A percentile compares a stretch with the other conserved stretches of the same genome.
Conservation (phyloP, 805 yeast genomes). For the Wilhelminamyces savonicus region DNA sequence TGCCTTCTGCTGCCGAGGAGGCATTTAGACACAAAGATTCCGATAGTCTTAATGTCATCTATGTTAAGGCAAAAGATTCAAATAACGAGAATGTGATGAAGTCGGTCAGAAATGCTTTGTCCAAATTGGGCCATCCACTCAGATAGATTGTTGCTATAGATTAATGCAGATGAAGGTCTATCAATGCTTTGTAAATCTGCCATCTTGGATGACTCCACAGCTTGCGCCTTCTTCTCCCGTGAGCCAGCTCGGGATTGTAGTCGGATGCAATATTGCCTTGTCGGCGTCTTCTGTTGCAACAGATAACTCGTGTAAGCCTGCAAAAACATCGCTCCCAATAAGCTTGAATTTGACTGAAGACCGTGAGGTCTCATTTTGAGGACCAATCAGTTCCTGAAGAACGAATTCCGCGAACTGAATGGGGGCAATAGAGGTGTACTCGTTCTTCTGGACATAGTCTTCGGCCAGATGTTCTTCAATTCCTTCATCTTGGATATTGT, state of each 20-base stretch:
- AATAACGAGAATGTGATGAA: conserved; percentile 7
- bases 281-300: conserved; percentile 13
- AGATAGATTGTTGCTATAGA: too few species aligned
- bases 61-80: conserved; percentile 19
- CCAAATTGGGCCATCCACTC: conserved; percentile 25
- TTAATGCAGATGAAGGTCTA: too few species aligned
- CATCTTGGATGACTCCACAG: conserved; percentile 35
- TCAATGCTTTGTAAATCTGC: too few species aligned
- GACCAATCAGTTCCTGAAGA: conserved; percentile 24
- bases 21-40: conserved; percentile 40
- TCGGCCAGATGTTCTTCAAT: conserved; percentile 12
- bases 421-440: conserved; percentile 53
- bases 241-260: conserved; percentile 66
- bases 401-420: conserved; percentile 45
- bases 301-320: conserved; percentile 69
- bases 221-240: conserved; percentile 65
- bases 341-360: conserved; percentile 33
- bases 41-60: conserved; percentile 4
- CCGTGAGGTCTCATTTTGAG: conserved; percentile 4
- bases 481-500: too few species aligned
- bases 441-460: conserved; percentile 15
- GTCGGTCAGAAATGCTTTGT: conserved; percentile 13
- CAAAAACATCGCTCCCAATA: conserved; percentile 68
- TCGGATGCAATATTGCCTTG: conserved; percentile 43
- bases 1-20: conserved; percentile 43